Base-by-base conservation (phyloP, 768 basidiomycete genomes). In the Chiua virens region DNA sequence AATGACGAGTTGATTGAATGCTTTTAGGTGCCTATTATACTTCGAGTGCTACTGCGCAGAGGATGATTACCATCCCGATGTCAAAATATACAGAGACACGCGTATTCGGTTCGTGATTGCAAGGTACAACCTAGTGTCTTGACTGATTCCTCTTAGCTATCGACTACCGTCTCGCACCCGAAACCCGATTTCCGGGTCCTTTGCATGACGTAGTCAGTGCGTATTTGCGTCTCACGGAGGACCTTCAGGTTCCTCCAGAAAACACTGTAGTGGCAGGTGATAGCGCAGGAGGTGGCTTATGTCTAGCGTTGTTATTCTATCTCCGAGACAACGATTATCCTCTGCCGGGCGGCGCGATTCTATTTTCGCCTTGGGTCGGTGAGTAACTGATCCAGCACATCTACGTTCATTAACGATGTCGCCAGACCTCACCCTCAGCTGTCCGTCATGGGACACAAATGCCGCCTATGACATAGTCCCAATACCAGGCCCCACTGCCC, bases 381-480 rank as follows among this genome's bases (percentile, higher is more conserved):
- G 52, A 73, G 90, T 81, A 25, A 18, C 15, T 48, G 4, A 49
- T 15, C 28, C 36, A 30, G 10, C 53, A 30, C 42, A n/a, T 25
- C 38, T 28, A 42, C 43, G 56, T 56, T 45, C 17, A 47, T 43
- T 51, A 34, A 63, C 45, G 17, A 8, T 38, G 21, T 18, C 32
- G 18, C 15, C 57, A 91, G 92, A 96, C 68, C 72, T 99, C 55
- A 98, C 97, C 0, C 91, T 97, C 84, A 95, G 92, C 58, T 98
- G 94, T 67, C 91, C 94, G 49, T 96, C 93, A n/a, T 98, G 96
- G 92, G 92, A 96, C 27, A 89, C 88, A 49, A 98, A 98, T 67
- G 84, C 87, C 23, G 72, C 78, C n/a, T 94, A 77, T 67, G 92
- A 94, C 66, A 84, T 95, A 40, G 82, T 94, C 2, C 86, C 89